Percentiles rank a stretch among this genome's conserved stretches.
phyloP scores from a whole-genome alignment of 345 rosid genomes.

The Arabis alpina region DNA sequence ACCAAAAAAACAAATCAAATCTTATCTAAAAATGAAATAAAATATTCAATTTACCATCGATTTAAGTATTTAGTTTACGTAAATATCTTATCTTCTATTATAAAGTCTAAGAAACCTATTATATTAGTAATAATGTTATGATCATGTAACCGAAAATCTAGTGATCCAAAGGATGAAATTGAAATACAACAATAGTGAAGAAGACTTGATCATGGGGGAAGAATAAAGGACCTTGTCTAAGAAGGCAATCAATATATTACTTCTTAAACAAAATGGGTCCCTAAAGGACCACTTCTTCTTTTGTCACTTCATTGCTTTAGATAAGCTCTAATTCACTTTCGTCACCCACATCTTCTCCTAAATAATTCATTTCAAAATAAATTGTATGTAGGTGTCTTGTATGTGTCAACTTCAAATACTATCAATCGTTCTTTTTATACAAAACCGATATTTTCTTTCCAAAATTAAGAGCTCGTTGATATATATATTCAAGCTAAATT shows the following conservation, averaged over 20 bases:
- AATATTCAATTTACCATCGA: no score
- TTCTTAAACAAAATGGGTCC: slow-evolving; percentile 30
- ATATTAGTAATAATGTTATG: not conserved
- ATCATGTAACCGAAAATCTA: not conserved
- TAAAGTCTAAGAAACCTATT: no score
- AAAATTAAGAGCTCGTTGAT: slow-evolving; percentile 5
- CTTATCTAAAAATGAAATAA: no score
- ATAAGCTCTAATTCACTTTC: slow-evolving; percentile 43
- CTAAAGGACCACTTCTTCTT: slow-evolving; percentile 37
- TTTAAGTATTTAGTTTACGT: no score
- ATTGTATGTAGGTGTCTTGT: slow-evolving; percentile 7
- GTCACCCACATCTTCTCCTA: slow-evolving; percentile 20
- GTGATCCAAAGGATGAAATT: not conserved
- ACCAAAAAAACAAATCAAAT: no score
- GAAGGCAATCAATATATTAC: slow-evolving; percentile 22
- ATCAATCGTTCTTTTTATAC: not conserved
- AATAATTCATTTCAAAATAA: not conserved
- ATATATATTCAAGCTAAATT: not conserved
- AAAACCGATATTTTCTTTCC: not conserved
- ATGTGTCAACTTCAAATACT: slow-evolving; percentile 26
- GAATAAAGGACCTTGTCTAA: slow-evolving; percentile 36
- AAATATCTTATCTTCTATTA: no score
- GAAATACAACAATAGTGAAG: slow-evolving; percentile 6
- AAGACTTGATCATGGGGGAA: slow-evolving; percentile 24
- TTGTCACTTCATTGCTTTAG: slow-evolving; percentile 36